These are phyloP conservation scores for Vigna hirtella DNA, from an alignment of 306 rosid species.

Conservation along the genomic window DNA sequence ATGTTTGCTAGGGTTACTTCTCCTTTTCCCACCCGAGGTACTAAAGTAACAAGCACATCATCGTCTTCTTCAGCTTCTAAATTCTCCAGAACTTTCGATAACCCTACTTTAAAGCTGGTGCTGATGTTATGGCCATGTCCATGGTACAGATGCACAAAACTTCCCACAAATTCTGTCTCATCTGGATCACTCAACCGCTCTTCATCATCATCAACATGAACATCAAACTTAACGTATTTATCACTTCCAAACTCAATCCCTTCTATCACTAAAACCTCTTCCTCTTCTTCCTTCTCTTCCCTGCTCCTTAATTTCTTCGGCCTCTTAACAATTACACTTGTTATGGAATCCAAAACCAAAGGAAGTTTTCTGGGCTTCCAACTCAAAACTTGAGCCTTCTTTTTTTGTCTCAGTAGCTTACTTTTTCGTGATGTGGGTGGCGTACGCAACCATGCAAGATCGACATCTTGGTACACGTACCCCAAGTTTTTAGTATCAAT, in stretches of 20 bases:
- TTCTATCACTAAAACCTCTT: slow-evolving; percentile 60
- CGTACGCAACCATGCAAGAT: slow-evolving; percentile 39
- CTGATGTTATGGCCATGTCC: neutral
- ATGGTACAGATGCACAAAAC: slow-evolving; percentile 71
- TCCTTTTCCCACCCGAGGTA: slow-evolving; percentile 48
- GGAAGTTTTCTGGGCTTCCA: slow-evolving; percentile 47
- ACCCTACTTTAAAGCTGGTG: slow-evolving; percentile 52
- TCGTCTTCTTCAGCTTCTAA: slow-evolving; percentile 70
- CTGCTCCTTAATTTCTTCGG: slow-evolving; percentile 51
- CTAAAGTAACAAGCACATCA: slow-evolving; percentile 62
- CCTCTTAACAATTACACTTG: slow-evolving; percentile 57
- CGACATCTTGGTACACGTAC: slow-evolving; percentile 63
- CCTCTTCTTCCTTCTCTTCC: slow-evolving; percentile 51
- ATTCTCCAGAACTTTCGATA: slow-evolving; percentile 66
- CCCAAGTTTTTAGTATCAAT: slow-evolving; percentile 62
- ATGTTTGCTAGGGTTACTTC: neutral
- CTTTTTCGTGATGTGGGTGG: slow-evolving; percentile 17
- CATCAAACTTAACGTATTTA: slow-evolving; percentile 63
- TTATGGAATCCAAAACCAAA: slow-evolving; percentile 45
- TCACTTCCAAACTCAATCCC: slow-evolving; percentile 60
- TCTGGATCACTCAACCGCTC: slow-evolving; percentile 50
- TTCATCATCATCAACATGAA: slow-evolving; percentile 67
- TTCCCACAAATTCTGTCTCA: slow-evolving; percentile 69
- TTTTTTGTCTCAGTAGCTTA: slow-evolving; percentile 17
- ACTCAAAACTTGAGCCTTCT: neutral